Evolutionary conservation across 352 stramenopile genomes (phyloP), one percentile per base, ranked within the genome.

Genomic region (Globisporangium rhizosaccharum): DNA sequence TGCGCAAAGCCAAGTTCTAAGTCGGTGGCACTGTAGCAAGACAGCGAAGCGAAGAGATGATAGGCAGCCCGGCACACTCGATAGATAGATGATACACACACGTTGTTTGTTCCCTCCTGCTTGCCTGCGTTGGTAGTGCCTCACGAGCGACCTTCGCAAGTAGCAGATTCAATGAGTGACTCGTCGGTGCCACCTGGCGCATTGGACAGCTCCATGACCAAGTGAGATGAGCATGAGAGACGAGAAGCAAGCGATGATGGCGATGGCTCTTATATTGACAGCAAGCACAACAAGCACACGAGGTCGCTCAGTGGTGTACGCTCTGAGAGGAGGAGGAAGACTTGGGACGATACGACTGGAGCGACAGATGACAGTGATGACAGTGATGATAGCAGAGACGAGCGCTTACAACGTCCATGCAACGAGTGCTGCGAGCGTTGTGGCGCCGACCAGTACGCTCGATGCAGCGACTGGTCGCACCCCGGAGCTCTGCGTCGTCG

Each of bases 1-100:
- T 90, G 68, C 82, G 85, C 59, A 94, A 92, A 71, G 76, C 82
- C 56, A 90, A 86, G 70, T 92, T 92, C 63, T 94, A 37, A 56
- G 51, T 10, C 33, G 10, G 33, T 12, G 5, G 33, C 33, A 39
- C 33, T 39, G 33, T 39, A 8, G 10, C 33, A 8, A 5, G 33
- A 39, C 10, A 12, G 10, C 8, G 33, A 39, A 1, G 33, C 8
- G 33, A 3, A 33, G 28, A 33, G 17, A 14, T 30, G 45, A 81
- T 60, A 56, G 46, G 25, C 14, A 7, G 2, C 4, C 15, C 6
- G n/a, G 48, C 36, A 55, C 26, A 39, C 39, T 55, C 44, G 58
- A 55, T 51, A 59, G 52, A 64, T 55, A 51, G 46, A 51, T 39
- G 30, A 36, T 36, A 36, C 30, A 39, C 33, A 39, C 33, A 39